A percentile compares a stretch with the other conserved stretches of the same genome.
Evolutionary conservation across 2,329 filamentous ascomycete species (phyloP).

Genomic region (Endoconidiophora polonica): DNA sequence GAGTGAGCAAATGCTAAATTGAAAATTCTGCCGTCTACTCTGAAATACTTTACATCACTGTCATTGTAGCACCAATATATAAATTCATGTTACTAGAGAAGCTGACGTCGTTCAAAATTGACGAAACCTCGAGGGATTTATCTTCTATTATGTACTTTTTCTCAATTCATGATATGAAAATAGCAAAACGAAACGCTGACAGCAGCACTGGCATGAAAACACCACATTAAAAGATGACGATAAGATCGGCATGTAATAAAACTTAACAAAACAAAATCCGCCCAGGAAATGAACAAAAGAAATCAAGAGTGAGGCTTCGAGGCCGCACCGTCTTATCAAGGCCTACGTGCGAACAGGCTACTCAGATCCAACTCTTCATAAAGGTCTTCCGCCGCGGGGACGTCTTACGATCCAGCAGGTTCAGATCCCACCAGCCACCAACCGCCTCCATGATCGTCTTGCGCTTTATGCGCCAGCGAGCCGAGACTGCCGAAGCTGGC

Average conservation of each 20-base stretch:
- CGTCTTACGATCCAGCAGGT: constrained; percentile 24
- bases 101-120: neutral
- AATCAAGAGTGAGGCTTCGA: neutral
- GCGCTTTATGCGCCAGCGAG: constrained; percentile 20
- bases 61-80: too few species aligned
- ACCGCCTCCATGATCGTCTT: constrained; percentile 32
- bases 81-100: too few species aligned
- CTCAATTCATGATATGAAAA: too few species aligned
- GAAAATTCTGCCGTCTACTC: too few species aligned
- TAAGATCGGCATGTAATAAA: neutral
- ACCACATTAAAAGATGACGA: too few species aligned
- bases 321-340: neutral
- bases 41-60: too few species aligned
- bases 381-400: constrained; percentile 6
- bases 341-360: neutral
- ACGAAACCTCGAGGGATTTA: too few species aligned
- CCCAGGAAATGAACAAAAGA: neutral
- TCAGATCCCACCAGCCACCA: constrained; percentile 40
- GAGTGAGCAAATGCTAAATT: too few species aligned
- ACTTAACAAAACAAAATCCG: neutral
- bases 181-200: too few species aligned
- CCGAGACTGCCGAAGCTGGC: constrained; percentile 11
- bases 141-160: too few species aligned
- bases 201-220: too few species aligned
- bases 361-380: constrained; percentile 12